A percentile compares a stretch with the other conserved stretches of the same genome.
Conservation (phyloP, 768 basidiomycete genomes). For the Cubamyces lactineus region DNA sequence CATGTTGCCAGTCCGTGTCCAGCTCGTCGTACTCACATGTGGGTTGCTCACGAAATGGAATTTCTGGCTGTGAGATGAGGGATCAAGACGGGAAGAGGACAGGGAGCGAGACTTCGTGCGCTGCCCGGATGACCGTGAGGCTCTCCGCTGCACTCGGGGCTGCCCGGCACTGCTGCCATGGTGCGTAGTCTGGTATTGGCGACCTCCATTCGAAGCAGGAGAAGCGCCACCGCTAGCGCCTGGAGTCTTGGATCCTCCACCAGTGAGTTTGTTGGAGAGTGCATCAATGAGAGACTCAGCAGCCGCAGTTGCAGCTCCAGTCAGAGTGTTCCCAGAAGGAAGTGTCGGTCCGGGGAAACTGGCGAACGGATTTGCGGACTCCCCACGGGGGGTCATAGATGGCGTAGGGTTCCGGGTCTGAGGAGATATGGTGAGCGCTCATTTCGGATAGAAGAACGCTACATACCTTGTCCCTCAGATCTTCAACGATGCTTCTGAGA, state of each 20-base stretch:
- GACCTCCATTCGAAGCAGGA: constrained; percentile 8
- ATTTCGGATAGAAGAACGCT: neutral
- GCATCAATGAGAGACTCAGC: constrained; percentile 31
- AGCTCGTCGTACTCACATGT: constrained; percentile 37
- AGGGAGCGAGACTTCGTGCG: constrained; percentile 28
- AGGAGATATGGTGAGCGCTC: neutral
- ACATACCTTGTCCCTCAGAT: constrained; percentile 67
- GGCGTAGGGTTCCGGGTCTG: constrained; percentile 47
- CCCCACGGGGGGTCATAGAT: constrained; percentile 44
- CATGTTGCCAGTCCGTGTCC: neutral
- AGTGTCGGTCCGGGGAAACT: constrained; percentile 36
- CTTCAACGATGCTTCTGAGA: constrained; percentile 76
- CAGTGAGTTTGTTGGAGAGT: constrained; percentile 19
- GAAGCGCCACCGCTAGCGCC: constrained; percentile 8
- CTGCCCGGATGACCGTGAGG: constrained; percentile 22
- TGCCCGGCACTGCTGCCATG: constrained; percentile 31
- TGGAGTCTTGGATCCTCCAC: constrained; percentile 22
- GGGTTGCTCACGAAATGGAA: constrained; percentile 63
- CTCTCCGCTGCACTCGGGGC: constrained; percentile 32
- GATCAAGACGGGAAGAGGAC: constrained; percentile 43
- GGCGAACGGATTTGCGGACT: constrained; percentile 61
- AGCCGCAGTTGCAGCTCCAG: constrained; percentile 17
- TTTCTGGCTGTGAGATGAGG: constrained; percentile 39
- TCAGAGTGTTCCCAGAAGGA: constrained; percentile 14
- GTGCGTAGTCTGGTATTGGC: constrained; percentile 50